phyloP scores from a whole-genome alignment of 2,329 filamentous ascomycete species.

The Calonectria leucothoes region DNA sequence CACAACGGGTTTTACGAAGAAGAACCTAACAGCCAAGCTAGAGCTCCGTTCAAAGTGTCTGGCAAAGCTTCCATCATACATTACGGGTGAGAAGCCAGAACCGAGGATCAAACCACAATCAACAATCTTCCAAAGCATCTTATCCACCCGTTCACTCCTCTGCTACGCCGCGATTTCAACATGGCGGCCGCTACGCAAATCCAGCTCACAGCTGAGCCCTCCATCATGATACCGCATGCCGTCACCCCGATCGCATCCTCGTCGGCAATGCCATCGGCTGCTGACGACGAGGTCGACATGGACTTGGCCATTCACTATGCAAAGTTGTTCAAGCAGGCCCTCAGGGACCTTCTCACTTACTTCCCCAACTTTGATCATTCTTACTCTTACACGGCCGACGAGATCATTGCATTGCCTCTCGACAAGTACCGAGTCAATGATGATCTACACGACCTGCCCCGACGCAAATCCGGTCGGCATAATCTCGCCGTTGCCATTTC shows the following conservation, averaged over 20 bases:
- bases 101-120: background rate
- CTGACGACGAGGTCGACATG: slow-evolving; percentile 31
- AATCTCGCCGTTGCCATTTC: slow-evolving; percentile 46
- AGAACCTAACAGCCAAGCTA: background rate
- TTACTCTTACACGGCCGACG: slow-evolving; percentile 47
- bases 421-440: slow-evolving; percentile 44
- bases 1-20: background rate
- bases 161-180: background rate
- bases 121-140: background rate
- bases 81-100: background rate
- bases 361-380: slow-evolving; percentile 45
- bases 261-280: background rate
- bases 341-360: slow-evolving; percentile 41
- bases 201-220: slow-evolving; percentile 34
- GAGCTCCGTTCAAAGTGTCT: background rate
- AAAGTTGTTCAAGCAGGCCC: slow-evolving; percentile 42
- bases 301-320: slow-evolving; percentile 45
- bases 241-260: background rate
- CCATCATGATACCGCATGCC: slow-evolving; percentile 25
- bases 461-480: slow-evolving; percentile 48
- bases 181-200: slow-evolving; percentile 50
- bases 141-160: background rate
- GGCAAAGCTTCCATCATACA: background rate
- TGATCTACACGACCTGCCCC: slow-evolving; percentile 47
- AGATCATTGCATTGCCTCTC: slow-evolving; percentile 50